These are phyloP conservation scores for Pleurotus cornucopiae DNA, from an alignment of 768 basidiomycete genomes.

Conservation along the genomic window DNA sequence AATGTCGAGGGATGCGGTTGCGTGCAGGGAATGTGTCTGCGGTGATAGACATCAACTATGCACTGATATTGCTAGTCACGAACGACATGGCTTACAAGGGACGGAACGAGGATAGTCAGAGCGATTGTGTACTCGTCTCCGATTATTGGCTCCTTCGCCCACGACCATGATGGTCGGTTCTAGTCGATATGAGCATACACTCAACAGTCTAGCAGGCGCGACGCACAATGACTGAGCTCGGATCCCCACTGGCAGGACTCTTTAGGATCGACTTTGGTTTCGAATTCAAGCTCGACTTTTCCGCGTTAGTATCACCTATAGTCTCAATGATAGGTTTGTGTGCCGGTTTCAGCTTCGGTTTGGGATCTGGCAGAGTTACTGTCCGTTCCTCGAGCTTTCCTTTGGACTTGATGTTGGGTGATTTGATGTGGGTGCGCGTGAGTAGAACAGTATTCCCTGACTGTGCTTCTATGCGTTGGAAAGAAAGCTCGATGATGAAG, in stretches of 20 bases:
- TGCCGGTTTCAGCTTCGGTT: neutral
- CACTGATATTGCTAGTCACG: neutral
- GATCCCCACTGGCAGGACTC: neutral
- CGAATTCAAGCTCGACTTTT: conserved; percentile 18
- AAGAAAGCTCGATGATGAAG: conserved; percentile 66
- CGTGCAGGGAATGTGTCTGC: conserved; percentile 44
- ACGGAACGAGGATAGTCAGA: conserved; percentile 51
- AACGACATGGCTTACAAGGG: conserved; percentile 41
- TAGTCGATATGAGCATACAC: neutral
- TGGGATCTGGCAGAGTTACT: conserved; percentile 45
- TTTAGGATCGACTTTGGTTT: conserved; percentile 21
- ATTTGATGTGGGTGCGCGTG: conserved; percentile 62
- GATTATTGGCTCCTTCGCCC: conserved; percentile 29
- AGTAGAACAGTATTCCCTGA: conserved; percentile 42
- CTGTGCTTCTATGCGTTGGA: conserved; percentile 66
- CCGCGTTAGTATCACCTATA: too few species aligned
- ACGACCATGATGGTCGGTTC: conserved; percentile 45
- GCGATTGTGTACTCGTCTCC: conserved; percentile 32
- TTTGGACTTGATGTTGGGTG: conserved; percentile 75
- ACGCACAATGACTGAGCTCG: neutral
- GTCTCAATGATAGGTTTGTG: too few species aligned
- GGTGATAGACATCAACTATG: conserved; percentile 4
- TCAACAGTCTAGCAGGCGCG: neutral
- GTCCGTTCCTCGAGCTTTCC: conserved; percentile 60
- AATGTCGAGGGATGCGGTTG: conserved; percentile 55